Evolutionary conservation across 352 stramenopile genomes (phyloP), one percentile per base, ranked within the genome.

Genomic region (Phytophthora pinifolia): DNA sequence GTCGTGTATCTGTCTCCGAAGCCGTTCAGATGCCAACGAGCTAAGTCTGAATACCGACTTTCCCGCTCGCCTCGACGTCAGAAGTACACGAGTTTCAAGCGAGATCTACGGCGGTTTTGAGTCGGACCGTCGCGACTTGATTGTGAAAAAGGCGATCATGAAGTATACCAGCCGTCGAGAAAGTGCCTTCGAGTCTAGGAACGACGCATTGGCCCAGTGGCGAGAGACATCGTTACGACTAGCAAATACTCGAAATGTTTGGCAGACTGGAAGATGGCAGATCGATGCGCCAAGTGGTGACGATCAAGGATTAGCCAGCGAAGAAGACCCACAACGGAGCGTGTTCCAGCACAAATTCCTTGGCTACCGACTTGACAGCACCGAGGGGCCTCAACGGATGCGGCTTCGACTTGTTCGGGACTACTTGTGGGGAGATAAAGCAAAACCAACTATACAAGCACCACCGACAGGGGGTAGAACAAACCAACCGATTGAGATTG

Each of bases 331-430:
- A 1, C 59, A 77, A n/a, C 49, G 61, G 12, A 85, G 74, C 36
- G 65, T 85, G 20, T 83, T 81, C 20, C 74, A 85, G 43, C 64
- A 65, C 3, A 79, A 55, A 25, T 47, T 38, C 17, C 50, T 67
- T 59, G 69, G 65, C 1, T 75, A 81, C 48, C 48, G 54, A 6
- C 17, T 88, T 10, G 77, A 88, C 36, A 64, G 52, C 14, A 83
- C 71, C 0, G 77, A 88, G 43, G 73, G 75, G 1, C 77, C 77
- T 0, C 56, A 79, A 25, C 70, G 77, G 12, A 83, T 85, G 66
- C 51, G 77, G 8, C 36, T 83, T 33, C 70, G 73, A 9, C 62
- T 88, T 14, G 47, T 81, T 2, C 58, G 56, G n/a, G 70, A 72
- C 43, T 81, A 80, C 29, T 18, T 12, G 15, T 27, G 14, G 4